Conservation (phyloP, 192 early-diverging fungal species). For the Linnemannia exigua region DNA sequence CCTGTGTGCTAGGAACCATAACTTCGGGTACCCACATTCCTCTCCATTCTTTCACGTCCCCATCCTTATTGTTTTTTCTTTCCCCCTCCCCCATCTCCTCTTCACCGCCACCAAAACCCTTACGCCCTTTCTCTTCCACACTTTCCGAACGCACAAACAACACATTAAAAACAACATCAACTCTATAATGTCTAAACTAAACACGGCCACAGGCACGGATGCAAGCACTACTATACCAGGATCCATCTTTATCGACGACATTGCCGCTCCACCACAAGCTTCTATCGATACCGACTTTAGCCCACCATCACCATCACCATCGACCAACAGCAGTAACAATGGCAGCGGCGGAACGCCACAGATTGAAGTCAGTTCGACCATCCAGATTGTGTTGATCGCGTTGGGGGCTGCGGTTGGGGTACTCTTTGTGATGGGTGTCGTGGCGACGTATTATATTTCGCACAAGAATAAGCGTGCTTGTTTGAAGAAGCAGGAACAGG, state of each 20-base stretch:
- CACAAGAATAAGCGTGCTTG: slow-evolving; percentile 34
- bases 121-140: neutral
- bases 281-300: neutral
- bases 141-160: neutral
- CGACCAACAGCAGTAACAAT: neutral
- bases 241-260: slow-evolving; percentile 40
- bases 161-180: neutral
- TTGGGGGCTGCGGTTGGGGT: slow-evolving; percentile 24
- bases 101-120: neutral
- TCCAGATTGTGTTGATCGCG: slow-evolving; percentile 34
- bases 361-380: slow-evolving; percentile 37
- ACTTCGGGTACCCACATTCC: neutral
- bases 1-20: neutral
- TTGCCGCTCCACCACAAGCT: neutral
- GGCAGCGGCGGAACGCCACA: neutral
- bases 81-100: neutral
- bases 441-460: slow-evolving; percentile 35
- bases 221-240: slow-evolving; percentile 27
- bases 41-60: neutral
- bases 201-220: neutral
- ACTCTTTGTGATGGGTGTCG: slow-evolving; percentile 22
- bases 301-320: neutral
- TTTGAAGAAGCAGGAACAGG: neutral
- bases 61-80: neutral
- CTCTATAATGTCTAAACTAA: neutral